These are phyloP conservation scores for Moesziomyces sp. DNA, from an alignment of 1,284 basidiomycete species.

Conservation along the genomic window DNA sequence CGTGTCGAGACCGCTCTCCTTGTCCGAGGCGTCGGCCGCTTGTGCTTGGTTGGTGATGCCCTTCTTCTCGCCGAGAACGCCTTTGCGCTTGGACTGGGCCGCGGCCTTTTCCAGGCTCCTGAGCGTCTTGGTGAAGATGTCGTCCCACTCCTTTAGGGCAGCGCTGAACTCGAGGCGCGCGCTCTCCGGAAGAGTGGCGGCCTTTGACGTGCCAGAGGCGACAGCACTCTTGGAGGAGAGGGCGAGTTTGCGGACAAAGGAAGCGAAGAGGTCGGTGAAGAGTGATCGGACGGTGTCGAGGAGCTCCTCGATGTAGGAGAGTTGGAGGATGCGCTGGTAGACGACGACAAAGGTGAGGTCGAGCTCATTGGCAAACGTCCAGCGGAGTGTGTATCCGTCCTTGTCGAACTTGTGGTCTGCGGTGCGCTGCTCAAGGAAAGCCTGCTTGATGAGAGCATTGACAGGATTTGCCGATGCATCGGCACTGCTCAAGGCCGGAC, in stretches of 20 bases:
- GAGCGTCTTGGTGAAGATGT: slow-evolving; percentile 80
- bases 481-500: slow-evolving; percentile 33
- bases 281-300: slow-evolving; percentile 51
- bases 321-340: slow-evolving; percentile 94
- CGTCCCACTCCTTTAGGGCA: slow-evolving; percentile 84
- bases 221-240: slow-evolving; percentile 82
- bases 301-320: slow-evolving; percentile 92
- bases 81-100: slow-evolving; percentile 67
- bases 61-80: slow-evolving; percentile 46
- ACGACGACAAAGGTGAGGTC: slow-evolving; percentile 71
- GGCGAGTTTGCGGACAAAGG: slow-evolving; percentile 65
- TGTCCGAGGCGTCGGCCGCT: slow-evolving; percentile 32
- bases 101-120: slow-evolving; percentile 80
- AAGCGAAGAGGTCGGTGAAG: slow-evolving; percentile 57
- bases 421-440: slow-evolving; percentile 63
- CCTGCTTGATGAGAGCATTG: slow-evolving; percentile 59
- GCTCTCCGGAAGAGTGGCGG: slow-evolving; percentile 41
- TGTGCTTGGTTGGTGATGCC: slow-evolving; percentile 30
- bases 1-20: slow-evolving; percentile 43
- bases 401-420: slow-evolving; percentile 57
- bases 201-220: slow-evolving; percentile 77
- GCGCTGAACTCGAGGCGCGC: slow-evolving; percentile 73
- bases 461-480: slow-evolving; percentile 47
- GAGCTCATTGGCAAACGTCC: slow-evolving; percentile 64
- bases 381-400: slow-evolving; percentile 62